Conservation (phyloP, 108 stramenopile genomes). For the Fistulifera solaris region DNA sequence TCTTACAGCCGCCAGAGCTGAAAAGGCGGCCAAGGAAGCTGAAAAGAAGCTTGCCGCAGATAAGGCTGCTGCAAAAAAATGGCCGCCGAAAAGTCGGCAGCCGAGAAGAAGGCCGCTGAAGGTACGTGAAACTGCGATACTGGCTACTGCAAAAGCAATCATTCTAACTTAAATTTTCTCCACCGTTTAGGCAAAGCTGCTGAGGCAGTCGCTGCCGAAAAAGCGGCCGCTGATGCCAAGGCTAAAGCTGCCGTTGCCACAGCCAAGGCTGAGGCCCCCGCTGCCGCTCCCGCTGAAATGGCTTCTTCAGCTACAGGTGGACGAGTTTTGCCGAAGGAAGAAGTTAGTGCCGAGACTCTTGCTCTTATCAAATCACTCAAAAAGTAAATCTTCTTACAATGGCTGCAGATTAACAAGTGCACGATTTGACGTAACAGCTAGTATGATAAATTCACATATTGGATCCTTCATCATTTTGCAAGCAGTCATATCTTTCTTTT, state of each 20-base stretch:
- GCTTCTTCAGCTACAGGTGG: slow-evolving; percentile 50
- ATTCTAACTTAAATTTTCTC: slow-evolving; percentile 20
- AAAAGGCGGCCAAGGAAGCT: slow-evolving; percentile 12
- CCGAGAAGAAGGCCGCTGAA: slow-evolving; percentile 30
- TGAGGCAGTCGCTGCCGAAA: slow-evolving; percentile 20
- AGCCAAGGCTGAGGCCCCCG: slow-evolving; percentile 22
- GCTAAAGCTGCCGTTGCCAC: slow-evolving; percentile 26
- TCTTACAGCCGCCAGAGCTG: slow-evolving; percentile 1
- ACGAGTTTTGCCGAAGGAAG: slow-evolving; percentile 69
- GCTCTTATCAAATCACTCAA: slow-evolving; percentile 52
- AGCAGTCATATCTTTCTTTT: too few relatives aligned
- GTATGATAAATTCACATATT: too few relatives aligned
- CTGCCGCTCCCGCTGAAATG: slow-evolving; percentile 24
- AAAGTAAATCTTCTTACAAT: slow-evolving; percentile 2
- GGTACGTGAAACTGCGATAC: slow-evolving; percentile 18
- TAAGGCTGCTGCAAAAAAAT: slow-evolving; percentile 16
- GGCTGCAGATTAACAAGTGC: neutral
- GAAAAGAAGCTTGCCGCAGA: slow-evolving; percentile 9
- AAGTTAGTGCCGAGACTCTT: slow-evolving; percentile 62
- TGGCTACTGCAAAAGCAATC: slow-evolving; percentile 5
- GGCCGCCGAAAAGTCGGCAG: slow-evolving; percentile 30
- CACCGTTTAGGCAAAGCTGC: slow-evolving; percentile 22
- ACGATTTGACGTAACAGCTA: neutral
- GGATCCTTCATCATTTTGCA: too few relatives aligned
- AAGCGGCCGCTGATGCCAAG: slow-evolving; percentile 23